Conservation (phyloP, 352 stramenopile species). For the Phytophthora pini region DNA sequence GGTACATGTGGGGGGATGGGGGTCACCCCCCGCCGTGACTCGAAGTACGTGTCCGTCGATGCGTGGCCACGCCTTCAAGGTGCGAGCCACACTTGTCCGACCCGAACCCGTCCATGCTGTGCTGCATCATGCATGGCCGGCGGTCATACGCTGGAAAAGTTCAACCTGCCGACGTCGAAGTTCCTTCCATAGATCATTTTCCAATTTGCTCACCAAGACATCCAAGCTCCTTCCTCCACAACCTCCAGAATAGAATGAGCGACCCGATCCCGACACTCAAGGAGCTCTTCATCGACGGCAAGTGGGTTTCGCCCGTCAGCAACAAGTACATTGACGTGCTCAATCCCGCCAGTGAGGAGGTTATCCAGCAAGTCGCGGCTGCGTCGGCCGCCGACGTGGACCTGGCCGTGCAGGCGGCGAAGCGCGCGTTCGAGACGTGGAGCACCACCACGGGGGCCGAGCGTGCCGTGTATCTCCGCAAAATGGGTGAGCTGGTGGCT, state of each 20-base stretch:
- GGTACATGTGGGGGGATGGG: background rate
- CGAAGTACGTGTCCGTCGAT: slow-evolving; percentile 8
- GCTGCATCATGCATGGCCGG: background rate
- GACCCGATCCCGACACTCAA: slow-evolving; percentile 46
- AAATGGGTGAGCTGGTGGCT: slow-evolving; percentile 26
- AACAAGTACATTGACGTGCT: slow-evolving; percentile 40
- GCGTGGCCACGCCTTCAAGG: slow-evolving; percentile 2
- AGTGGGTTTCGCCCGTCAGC: slow-evolving; percentile 53
- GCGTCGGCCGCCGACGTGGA: slow-evolving; percentile 55
- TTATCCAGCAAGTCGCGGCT: slow-evolving; percentile 59
- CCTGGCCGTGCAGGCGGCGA: slow-evolving; percentile 53
- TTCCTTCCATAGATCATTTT: slow-evolving; percentile 12
- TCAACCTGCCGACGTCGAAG: slow-evolving; percentile 5
- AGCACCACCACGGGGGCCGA: slow-evolving; percentile 49
- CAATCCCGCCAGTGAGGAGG: slow-evolving; percentile 60
- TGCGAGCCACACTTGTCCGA: slow-evolving; percentile 12
- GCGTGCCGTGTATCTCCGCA: slow-evolving; percentile 35
- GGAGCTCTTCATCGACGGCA: slow-evolving; percentile 71
- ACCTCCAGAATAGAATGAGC: slow-evolving; percentile 22
- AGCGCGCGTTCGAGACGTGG: slow-evolving; percentile 54
- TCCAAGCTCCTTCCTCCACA: background rate
- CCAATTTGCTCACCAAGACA: slow-evolving; percentile 13
- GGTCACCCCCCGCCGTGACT: background rate
- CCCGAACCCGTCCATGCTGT: slow-evolving; percentile 8
- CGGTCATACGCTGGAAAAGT: background rate